These are phyloP conservation scores for Tylopilus sp. DNA, from an alignment of 768 basidiomycete genomes.

Conservation along the genomic window DNA sequence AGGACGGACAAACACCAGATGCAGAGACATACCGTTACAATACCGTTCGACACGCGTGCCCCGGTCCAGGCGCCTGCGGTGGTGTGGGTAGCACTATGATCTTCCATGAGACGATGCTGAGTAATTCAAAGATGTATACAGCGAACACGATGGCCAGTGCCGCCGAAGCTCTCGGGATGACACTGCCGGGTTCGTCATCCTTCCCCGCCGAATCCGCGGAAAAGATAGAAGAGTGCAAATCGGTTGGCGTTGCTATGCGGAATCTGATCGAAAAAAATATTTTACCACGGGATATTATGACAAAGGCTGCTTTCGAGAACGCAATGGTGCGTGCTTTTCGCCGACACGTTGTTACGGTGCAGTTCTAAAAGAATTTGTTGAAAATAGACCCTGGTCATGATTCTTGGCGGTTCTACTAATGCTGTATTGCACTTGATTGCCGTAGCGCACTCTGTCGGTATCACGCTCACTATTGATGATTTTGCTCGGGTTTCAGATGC, in stretches of 20 bases:
- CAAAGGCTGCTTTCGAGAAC: conserved; percentile 93
- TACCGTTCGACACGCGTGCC: conserved; percentile 90
- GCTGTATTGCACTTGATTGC: conserved; percentile 97
- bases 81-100: conserved; percentile 59
- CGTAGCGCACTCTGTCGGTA: conserved; percentile 92
- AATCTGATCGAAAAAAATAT: conserved; percentile 90
- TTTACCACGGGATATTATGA: conserved; percentile 95
- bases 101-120: conserved; percentile 1
- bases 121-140: conserved; percentile 78
- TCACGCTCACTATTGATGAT: conserved; percentile 85
- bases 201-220: conserved; percentile 92
- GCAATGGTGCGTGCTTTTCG: conserved; percentile 66
- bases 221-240: conserved; percentile 80
- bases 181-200: conserved; percentile 93
- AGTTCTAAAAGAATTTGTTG: conserved; percentile 2
- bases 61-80: conserved; percentile 97
- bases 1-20: conserved; percentile 77
- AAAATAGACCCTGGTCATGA: conserved; percentile 85
- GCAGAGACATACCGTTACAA: conserved; percentile 85
- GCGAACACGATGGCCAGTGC: conserved; percentile 99
- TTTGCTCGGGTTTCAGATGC: conserved; percentile 93
- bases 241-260: conserved; percentile 78
- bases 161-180: conserved; percentile 94
- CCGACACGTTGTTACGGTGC: conserved; percentile 6
- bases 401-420: conserved; percentile 96